Base-by-base conservation (phyloP, 345 rosid species). In the Noccaea caerulescens region DNA sequence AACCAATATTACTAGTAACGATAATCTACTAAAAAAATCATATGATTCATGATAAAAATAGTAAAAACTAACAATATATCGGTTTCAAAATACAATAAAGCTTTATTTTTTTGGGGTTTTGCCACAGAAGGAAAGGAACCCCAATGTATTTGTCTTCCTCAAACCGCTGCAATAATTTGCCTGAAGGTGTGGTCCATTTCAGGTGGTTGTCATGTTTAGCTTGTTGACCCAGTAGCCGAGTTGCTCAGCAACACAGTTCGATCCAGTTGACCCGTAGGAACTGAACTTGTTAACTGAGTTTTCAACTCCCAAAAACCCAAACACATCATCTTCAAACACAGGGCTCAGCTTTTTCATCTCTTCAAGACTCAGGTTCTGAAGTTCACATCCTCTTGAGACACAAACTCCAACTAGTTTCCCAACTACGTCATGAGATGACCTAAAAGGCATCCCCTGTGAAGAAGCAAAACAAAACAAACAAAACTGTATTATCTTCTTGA, bases 351-450 rank as follows among this genome's bases (percentile, higher is more conserved):
- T 83, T 59, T 51, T 84, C 83, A 94, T 75, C 55, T 91, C 93
- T 16, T 85, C 96, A 37, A 94, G 84, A 46, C 80, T 82, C 44
- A 94, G 80, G 53, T 84, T 85, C 86, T 81, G 83, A 58, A 94
- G 97, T 63, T 85, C 87, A 71, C 95, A 91, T 54, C 81, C 80
- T 76, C 78, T 84, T 10, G 87, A 76, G 5, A 89, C 86, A 34
- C 99, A 91, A 25, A 91, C 79, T 8, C 93, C 92, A 66, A 94
- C 99, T 6, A 88, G 81, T 72, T 87, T 87, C 25, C 99, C 98
- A 30, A 87, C 99, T 50, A 94, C 63, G 61, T 94, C 99, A 62
- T 94, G 99, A 58, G 99, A 87, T 47, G 97, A 89, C 78, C 99
- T 83, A 71, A 94, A 94, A 39, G 99, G 96, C 71, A 86, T 62